These are phyloP conservation scores for Phytophthora europaea DNA, from an alignment of 352 stramenopile species.

Conservation along the genomic window DNA sequence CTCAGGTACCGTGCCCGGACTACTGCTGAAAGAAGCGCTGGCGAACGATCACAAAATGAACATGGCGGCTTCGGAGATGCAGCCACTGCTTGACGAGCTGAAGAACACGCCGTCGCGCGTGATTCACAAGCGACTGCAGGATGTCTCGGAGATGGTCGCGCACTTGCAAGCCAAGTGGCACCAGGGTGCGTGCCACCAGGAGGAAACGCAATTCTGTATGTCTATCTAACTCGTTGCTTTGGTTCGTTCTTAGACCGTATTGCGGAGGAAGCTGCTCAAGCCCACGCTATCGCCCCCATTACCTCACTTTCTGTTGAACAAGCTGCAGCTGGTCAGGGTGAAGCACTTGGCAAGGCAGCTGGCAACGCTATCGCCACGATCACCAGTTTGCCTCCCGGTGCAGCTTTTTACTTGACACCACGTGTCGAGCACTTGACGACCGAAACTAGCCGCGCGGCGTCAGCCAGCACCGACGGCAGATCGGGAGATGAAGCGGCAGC, in stretches of 20 bases:
- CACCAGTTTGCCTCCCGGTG: constrained; percentile 34
- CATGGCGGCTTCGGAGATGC: constrained; percentile 67
- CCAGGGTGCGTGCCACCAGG: constrained; percentile 44
- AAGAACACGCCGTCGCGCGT: constrained; percentile 65
- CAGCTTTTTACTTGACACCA: constrained; percentile 45
- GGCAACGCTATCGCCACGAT: constrained; percentile 33
- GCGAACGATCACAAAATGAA: constrained; percentile 70
- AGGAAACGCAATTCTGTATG: not conserved
- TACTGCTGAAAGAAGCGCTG: constrained; percentile 53
- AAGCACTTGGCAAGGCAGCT: constrained; percentile 22
- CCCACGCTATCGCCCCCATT: constrained; percentile 26
- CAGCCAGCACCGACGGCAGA: constrained; percentile 28
- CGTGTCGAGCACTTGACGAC: constrained; percentile 30
- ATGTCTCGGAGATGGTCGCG: constrained; percentile 82
- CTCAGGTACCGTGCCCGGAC: constrained; percentile 24
- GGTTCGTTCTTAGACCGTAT: constrained; percentile 33
- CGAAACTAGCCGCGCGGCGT: constrained; percentile 21
- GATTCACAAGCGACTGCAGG: constrained; percentile 80
- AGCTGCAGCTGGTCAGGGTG: constrained; percentile 14
- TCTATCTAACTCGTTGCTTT: constrained; percentile 15
- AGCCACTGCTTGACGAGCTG: constrained; percentile 71
- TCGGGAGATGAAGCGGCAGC: constrained; percentile 30
- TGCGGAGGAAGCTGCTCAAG: constrained; percentile 41
- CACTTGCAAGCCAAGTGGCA: constrained; percentile 79
- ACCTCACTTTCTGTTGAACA: constrained; percentile 37